Percentiles rank a stretch among this genome's conserved stretches.
Conservation (phyloP, 768 basidiomycete species). For the Hygrophoropsis aurantiaca region DNA sequence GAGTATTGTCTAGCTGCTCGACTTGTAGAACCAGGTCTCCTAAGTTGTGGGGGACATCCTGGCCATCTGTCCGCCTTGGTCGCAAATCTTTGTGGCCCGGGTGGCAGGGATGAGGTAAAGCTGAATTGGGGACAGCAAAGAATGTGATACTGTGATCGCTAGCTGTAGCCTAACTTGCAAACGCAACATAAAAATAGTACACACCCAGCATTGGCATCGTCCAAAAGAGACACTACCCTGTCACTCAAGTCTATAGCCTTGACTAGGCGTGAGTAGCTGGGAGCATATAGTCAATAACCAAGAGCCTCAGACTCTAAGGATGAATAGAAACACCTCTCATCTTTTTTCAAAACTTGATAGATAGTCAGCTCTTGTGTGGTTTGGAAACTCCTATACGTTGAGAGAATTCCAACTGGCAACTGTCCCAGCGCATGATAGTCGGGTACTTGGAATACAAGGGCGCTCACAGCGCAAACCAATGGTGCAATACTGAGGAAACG, state of each 20-base stretch:
- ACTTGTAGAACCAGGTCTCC: constrained; percentile 10
- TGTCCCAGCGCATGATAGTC: constrained; percentile 23
- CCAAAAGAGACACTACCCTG: constrained; percentile 36
- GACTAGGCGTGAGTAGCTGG: constrained; percentile 39
- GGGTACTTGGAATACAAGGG: constrained; percentile 16
- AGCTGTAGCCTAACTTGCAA: neutral
- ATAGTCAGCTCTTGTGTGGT: constrained; percentile 20
- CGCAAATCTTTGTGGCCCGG: constrained; percentile 10
- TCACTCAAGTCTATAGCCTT: constrained; percentile 42
- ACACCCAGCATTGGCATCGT: constrained; percentile 38
- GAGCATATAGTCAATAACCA: neutral
- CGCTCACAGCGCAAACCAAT: constrained; percentile 11
- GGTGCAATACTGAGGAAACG: constrained; percentile 8
- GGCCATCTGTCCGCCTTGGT: constrained; percentile 1
- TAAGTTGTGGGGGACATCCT: constrained; percentile 9
- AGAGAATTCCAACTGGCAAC: constrained; percentile 12
- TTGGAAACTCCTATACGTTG: constrained; percentile 3
- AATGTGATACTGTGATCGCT: constrained; percentile 44
- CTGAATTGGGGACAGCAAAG: constrained; percentile 51
- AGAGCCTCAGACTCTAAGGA: neutral
- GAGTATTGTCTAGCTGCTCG: constrained; percentile 41
- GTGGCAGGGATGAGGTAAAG: constrained; percentile 30
- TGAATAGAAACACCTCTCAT: constrained; percentile 14
- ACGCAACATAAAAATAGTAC: constrained; percentile 2
- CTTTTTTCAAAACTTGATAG: constrained; percentile 25